Evolutionary conservation across 2,329 filamentous ascomycete genomes (phyloP).

Genomic region (Nothophaeocryptopus gaeumannii): DNA sequence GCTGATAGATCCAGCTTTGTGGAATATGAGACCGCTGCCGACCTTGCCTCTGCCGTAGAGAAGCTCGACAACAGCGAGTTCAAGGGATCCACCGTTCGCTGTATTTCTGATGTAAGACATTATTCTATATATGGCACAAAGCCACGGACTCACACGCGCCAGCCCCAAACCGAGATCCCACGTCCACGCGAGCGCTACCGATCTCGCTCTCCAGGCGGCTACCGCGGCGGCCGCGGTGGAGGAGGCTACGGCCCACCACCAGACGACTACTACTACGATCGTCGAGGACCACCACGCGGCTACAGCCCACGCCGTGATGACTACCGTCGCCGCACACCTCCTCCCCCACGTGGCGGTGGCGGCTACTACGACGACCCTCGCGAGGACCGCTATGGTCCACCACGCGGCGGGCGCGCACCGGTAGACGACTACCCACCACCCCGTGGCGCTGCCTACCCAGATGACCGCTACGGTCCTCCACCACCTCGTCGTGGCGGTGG

Average conservation of each 20-base stretch:
- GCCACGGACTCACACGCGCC: slow-evolving; percentile 15
- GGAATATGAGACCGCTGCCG: slow-evolving; percentile 90
- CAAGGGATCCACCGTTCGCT: slow-evolving; percentile 82
- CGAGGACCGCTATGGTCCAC: slow-evolving; percentile 63
- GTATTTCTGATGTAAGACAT: slow-evolving; percentile 72
- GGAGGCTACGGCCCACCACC: slow-evolving; percentile 57
- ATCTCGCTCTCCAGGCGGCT: slow-evolving; percentile 70
- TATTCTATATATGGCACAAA: neutral
- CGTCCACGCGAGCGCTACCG: slow-evolving; percentile 62
- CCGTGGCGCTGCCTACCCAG: slow-evolving; percentile 59
- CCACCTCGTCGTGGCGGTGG: slow-evolving; percentile 37
- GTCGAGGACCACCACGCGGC: slow-evolving; percentile 74
- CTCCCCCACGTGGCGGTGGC: slow-evolving; percentile 63
- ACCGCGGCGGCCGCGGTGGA: slow-evolving; percentile 60
- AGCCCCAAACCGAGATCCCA: slow-evolving; percentile 72
- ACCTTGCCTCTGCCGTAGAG: slow-evolving; percentile 86
- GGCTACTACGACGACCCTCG: slow-evolving; percentile 74
- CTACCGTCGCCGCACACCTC: slow-evolving; percentile 82
- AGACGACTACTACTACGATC: slow-evolving; percentile 73
- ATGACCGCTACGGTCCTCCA: slow-evolving; percentile 66
- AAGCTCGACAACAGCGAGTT: slow-evolving; percentile 93
- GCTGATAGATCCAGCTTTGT: slow-evolving; percentile 59
- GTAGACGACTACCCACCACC: slow-evolving; percentile 72
- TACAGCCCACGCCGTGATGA: slow-evolving; percentile 81
- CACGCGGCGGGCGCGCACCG: slow-evolving; percentile 63